Base-by-base conservation (phyloP, 495 filamentous ascomycete genomes). In the Aspergillus nanangensis region DNA sequence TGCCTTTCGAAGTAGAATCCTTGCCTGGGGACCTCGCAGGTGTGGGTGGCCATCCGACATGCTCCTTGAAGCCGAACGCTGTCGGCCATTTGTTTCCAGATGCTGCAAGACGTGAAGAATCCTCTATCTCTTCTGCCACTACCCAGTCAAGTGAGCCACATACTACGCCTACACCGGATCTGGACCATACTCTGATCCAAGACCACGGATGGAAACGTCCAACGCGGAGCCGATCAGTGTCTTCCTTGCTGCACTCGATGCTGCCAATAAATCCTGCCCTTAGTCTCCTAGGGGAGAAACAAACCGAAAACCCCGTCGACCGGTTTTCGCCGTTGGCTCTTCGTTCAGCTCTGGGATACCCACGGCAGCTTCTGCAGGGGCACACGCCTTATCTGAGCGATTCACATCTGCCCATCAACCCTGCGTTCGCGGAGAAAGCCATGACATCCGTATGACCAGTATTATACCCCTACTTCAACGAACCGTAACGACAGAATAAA, bases 331-430 rank as follows among this genome's bases (percentile, higher is more conserved):
- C 41, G 21, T 25, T 50, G 9, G 43, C 9, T 15, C 42, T 52
- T 44, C 49, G 23, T 32, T 61, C 36, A 38, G 47, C 45, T 33
- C 46, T 50, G n/a, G 48, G 44, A 29, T 50, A 38, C 32, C 47
- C 42, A 31, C 53, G 46, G 9, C 53, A 51, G 41, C 46, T 38
- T 15, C 23, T 43, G 14, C 58, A 41, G 27, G 50, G 45, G 19
- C 38, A 22, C 29, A 48, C 47, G 18, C 36, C 41, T 13, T 61
- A 53, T 34, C 50, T 68, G 13, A 55, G 51, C 38, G 62, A 62
- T 34, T 68, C 65, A 8, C 50, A 56, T 38, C 43, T 68, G 38
- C 65, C 65, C 8, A 70, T 70, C 51, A 70, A 70, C 37, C 67
- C 67, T 15, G 58, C 61, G 39, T 60, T 57, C 38, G 39, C 47